Evolutionary conservation across 176 grass and related monocot genomes (phyloP).

Genomic region (barley (Hordeum vulgare)): DNA sequence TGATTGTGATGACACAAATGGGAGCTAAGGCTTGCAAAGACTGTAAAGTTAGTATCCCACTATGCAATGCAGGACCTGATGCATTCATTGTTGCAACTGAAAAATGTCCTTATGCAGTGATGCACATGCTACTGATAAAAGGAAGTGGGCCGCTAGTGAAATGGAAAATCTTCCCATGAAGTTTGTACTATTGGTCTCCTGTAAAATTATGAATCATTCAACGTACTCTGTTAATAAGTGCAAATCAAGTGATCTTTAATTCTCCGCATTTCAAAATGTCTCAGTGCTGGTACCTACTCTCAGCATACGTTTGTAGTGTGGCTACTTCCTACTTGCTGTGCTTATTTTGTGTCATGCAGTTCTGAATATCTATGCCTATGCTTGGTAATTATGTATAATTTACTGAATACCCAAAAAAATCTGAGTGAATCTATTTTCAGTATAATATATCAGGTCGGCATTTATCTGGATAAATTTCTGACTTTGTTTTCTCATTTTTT

Average conservation of each 20-base stretch:
- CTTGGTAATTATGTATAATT: neutral
- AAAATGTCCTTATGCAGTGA: neutral
- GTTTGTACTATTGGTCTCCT: neutral
- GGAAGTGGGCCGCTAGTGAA: neutral
- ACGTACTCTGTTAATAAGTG: neutral
- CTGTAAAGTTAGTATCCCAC: neutral
- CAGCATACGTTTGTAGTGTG: neutral
- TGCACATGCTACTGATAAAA: neutral
- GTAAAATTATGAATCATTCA: neutral
- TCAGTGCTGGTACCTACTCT: neutral
- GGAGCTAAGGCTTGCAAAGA: neutral
- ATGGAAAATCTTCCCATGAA: neutral
- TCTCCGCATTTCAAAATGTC: neutral
- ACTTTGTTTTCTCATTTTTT: neutral
- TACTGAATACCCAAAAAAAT: neutral
- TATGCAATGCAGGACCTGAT: neutral
- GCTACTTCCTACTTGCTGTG: neutral
- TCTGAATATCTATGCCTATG: neutral
- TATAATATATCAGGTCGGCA: neutral
- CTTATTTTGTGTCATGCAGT: neutral
- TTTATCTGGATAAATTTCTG: conserved; percentile 3
- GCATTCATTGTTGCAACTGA: neutral
- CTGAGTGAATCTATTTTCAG: neutral
- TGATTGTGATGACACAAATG: neutral
- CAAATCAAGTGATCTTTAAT: neutral